phyloP scores from a whole-genome alignment of 176 grass and related monocot genomes.

The Oryza australiensis region DNA sequence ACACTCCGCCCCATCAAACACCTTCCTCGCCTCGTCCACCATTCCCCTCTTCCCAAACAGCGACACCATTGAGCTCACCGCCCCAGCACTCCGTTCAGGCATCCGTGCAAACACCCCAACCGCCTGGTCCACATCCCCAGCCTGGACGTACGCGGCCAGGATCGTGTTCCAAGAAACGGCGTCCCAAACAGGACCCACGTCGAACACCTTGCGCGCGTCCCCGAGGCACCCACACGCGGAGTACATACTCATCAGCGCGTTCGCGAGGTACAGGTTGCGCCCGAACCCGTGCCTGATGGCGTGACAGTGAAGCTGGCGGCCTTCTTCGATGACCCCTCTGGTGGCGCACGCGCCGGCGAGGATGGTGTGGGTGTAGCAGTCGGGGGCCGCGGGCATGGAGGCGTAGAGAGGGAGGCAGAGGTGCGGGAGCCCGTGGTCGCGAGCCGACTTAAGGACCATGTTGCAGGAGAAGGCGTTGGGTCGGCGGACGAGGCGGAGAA shows the following conservation, averaged over 20 bases:
- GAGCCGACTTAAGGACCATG: conserved; percentile 54
- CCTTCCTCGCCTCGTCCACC: conserved; percentile 56
- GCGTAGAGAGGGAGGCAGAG: conserved; percentile 68
- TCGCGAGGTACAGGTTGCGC: conserved; percentile 62
- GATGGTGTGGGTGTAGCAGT: conserved; percentile 65
- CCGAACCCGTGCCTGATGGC: conserved; percentile 61
- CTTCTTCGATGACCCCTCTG: conserved; percentile 47
- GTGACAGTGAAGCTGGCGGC: conserved; percentile 58
- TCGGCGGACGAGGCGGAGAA: conserved; percentile 47
- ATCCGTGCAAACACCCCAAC: conserved; percentile 51
- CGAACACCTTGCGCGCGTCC: conserved; percentile 64
- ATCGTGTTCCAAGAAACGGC: conserved; percentile 95
- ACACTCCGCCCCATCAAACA: conserved; percentile 55
- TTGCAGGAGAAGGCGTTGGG: conserved; percentile 83
- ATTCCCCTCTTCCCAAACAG: conserved; percentile 63
- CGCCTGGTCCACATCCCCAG: conserved; percentile 50
- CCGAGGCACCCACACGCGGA: conserved; percentile 58
- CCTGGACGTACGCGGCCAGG: conserved; percentile 62
- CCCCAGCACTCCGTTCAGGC: conserved; percentile 48
- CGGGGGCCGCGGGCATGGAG: conserved; percentile 50
- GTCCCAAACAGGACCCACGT: conserved; percentile 64
- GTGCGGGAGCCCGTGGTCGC: conserved; percentile 42
- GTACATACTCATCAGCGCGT: conserved; percentile 75
- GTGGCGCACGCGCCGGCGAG: conserved; percentile 55
- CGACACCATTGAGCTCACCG: conserved; percentile 64